A percentile compares a stretch with the other conserved stretches of the same genome.
Evolutionary conservation across 2,329 filamentous ascomycete genomes (phyloP).

Genomic region (Pseudocercospora ulei): DNA sequence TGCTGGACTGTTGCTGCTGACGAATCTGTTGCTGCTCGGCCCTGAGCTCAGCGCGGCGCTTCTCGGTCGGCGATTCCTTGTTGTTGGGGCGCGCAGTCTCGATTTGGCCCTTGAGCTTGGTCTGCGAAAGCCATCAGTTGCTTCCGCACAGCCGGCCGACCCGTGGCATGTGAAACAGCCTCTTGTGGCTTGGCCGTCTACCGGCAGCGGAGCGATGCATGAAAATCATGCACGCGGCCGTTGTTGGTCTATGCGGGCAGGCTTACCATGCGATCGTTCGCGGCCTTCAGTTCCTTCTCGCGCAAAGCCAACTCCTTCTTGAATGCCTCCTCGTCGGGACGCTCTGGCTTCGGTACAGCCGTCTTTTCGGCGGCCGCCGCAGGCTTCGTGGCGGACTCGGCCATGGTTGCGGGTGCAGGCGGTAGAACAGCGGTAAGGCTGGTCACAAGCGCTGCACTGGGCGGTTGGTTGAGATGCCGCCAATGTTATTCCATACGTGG

Average conservation of each 20-base stretch:
- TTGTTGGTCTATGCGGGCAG: not conserved
- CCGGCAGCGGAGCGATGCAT: slow-evolving; percentile 1
- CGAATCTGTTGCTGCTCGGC: slow-evolving; percentile 74
- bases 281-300: slow-evolving; percentile 74
- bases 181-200: no score
- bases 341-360: slow-evolving; percentile 56
- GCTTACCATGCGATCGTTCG: slow-evolving; percentile 52
- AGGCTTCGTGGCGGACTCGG: slow-evolving; percentile 23
- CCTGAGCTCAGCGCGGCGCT: slow-evolving; percentile 78
- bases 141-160: no score
- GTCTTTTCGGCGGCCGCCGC: slow-evolving; percentile 25
- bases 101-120: slow-evolving; percentile 77
- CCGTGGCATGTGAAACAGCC: no score
- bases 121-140: slow-evolving; percentile 46
- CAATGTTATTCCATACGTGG: slow-evolving; percentile 5
- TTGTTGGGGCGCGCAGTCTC: slow-evolving; percentile 73
- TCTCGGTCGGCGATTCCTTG: slow-evolving; percentile 66
- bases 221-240: not conserved
- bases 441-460: not conserved
- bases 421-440: not conserved
- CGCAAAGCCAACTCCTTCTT: slow-evolving; percentile 68
- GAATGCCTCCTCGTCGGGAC: slow-evolving; percentile 77
- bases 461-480: slow-evolving; percentile 4
- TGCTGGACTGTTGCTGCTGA: slow-evolving; percentile 76
- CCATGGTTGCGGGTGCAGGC: slow-evolving; percentile 19